phyloP scores from a whole-genome alignment of 2,329 filamentous ascomycete genomes.

The Coniochaeta sp. region DNA sequence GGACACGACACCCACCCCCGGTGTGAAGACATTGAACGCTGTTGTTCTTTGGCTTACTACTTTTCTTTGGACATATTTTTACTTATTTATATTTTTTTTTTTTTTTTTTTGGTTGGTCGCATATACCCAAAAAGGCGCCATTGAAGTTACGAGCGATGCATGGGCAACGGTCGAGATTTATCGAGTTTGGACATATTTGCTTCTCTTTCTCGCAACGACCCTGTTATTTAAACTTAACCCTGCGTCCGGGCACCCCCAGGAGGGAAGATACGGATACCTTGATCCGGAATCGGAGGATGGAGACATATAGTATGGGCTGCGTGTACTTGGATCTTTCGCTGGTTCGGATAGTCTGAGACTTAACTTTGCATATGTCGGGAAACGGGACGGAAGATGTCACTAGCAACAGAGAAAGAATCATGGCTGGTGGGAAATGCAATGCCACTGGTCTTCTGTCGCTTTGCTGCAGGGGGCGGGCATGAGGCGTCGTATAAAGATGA shows the following conservation, averaged over 20 bases:
- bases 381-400: not conserved
- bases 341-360: not conserved
- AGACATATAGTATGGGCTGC: not conserved
- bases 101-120: not conserved
- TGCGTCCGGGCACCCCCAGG: not conserved
- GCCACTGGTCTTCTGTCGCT: not conserved
- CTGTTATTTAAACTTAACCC: no score
- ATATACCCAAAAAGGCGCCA: not conserved
- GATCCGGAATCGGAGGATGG: not conserved
- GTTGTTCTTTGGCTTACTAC: not conserved
- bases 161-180: not conserved
- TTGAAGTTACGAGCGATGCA: not conserved
- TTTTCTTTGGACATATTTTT: not conserved
- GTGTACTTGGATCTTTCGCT: not conserved
- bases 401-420: not conserved
- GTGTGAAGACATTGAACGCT: no score
- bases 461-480: not conserved
- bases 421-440: not conserved
- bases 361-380: not conserved
- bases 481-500: not conserved
- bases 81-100: no score
- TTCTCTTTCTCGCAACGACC: not conserved
- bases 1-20: no score
- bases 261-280: not conserved
- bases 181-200: not conserved